These are phyloP conservation scores for Aspergillus melleus DNA, from an alignment of 2,329 filamentous ascomycete species.

Conservation along the genomic window DNA sequence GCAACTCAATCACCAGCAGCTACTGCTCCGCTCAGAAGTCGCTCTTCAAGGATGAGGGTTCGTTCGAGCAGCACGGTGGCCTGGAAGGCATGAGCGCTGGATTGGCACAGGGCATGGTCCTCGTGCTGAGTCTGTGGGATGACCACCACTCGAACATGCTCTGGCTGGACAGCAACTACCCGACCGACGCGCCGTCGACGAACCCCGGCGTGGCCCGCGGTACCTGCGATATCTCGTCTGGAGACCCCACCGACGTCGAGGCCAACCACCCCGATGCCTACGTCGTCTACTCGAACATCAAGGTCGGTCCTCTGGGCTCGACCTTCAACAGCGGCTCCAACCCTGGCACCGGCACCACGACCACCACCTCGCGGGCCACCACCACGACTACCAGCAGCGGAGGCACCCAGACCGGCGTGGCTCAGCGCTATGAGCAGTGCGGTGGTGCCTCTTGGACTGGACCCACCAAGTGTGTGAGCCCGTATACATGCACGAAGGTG, in stretches of 20 bases:
- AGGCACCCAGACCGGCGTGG: constrained; percentile 15
- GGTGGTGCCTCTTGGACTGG: constrained; percentile 38
- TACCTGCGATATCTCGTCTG: constrained; percentile 54
- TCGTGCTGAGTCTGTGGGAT: constrained; percentile 63
- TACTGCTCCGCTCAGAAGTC: constrained; percentile 60
- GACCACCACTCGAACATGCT: constrained; percentile 70
- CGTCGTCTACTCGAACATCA: constrained; percentile 62
- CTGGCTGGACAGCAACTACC: constrained; percentile 71
- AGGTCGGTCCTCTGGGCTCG: constrained; percentile 57
- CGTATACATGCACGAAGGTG: constrained; percentile 33
- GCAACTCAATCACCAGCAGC: constrained; percentile 56
- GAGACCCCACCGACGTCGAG: constrained; percentile 55
- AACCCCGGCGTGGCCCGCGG: constrained; percentile 55
- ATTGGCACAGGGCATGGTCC: constrained; percentile 60
- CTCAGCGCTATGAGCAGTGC: constrained; percentile 31
- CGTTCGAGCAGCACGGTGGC: constrained; percentile 58
- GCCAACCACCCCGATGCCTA: constrained; percentile 46
- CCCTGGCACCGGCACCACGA: constrained; percentile 3
- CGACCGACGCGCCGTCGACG: constrained; percentile 46
- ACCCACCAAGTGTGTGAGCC: constrained; percentile 33
- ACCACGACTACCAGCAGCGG: constrained; percentile 9
- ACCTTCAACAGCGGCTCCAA: constrained; percentile 40
- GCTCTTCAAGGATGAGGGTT: constrained; percentile 55
- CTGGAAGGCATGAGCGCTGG: constrained; percentile 56
- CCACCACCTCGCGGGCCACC: constrained; percentile 4